Evolutionary conservation across 305 asterid genomes (phyloP).

Genomic region (Euphrasia arctica): DNA sequence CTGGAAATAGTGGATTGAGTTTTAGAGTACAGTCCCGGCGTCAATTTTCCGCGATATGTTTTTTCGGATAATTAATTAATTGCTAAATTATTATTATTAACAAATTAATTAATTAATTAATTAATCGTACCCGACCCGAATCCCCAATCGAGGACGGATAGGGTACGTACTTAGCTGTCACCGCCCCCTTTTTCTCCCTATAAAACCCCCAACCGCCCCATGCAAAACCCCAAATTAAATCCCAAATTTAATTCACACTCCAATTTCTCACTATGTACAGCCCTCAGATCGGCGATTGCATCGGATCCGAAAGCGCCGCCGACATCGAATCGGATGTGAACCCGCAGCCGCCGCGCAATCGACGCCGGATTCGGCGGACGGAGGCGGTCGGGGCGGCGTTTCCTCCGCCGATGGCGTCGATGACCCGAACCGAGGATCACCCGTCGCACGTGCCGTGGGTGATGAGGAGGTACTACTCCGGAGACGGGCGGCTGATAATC

Average conservation of each 20-base stretch:
- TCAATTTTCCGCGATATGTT: no score
- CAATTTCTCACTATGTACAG: slow-evolving; percentile 15
- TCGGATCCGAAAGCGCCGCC: slow-evolving; percentile 46
- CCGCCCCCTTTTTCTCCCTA: no score
- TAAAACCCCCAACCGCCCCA: neutral
- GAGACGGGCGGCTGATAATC: slow-evolving; percentile 48
- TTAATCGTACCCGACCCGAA: no score
- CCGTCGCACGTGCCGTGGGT: slow-evolving; percentile 56
- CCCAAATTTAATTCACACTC: neutral
- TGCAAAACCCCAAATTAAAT: neutral
- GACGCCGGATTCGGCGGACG: neutral
- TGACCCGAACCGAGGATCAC: slow-evolving; percentile 28
- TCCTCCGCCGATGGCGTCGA: slow-evolving; percentile 55
- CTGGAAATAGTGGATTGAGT: no score
- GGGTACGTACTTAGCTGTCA: no score
- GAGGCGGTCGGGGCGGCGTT: slow-evolving; percentile 17
- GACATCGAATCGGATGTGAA: slow-evolving; percentile 33
- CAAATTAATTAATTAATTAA: no score
- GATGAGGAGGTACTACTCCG: slow-evolving; percentile 44
- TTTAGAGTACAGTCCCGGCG: no score
- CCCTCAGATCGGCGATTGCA: slow-evolving; percentile 36
- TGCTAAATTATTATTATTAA: no score
- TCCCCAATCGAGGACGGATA: no score
- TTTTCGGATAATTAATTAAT: no score
- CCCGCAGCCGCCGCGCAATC: slow-evolving; percentile 11